These are phyloP conservation scores for Tephrocybe sp. DNA, from an alignment of 768 basidiomycete genomes.

Conservation along the genomic window DNA sequence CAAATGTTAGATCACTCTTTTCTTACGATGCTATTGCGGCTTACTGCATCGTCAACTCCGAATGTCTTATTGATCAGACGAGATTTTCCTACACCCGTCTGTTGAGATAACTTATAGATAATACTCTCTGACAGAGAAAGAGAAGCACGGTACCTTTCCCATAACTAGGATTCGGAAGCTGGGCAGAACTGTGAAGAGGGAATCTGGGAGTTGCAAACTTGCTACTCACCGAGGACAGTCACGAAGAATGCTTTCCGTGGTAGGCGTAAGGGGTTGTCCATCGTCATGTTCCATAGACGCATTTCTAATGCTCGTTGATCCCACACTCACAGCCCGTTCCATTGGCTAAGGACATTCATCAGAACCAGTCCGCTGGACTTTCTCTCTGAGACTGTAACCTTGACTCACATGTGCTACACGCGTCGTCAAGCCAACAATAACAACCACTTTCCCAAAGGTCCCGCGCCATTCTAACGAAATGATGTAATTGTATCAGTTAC, in stretches of 20 bases:
- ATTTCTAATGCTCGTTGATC: background rate
- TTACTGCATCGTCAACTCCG: slow-evolving; percentile 24
- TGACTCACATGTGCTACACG: slow-evolving; percentile 1
- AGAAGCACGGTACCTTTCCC: slow-evolving; percentile 21
- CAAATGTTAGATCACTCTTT: background rate
- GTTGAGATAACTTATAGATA: background rate
- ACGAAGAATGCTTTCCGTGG: slow-evolving; percentile 16
- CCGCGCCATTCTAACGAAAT: slow-evolving; percentile 11
- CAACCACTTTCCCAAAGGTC: background rate
- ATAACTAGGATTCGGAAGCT: slow-evolving; percentile 27
- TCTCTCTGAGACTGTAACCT: background rate
- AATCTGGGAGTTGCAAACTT: background rate
- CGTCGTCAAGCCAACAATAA: slow-evolving; percentile 7
- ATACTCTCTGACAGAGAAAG: background rate
- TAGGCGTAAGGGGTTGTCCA: slow-evolving; percentile 2
- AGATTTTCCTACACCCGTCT: slow-evolving; percentile 32
- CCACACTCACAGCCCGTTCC: background rate
- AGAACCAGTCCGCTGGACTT: no score
- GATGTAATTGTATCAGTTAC: background rate
- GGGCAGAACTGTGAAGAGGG: background rate
- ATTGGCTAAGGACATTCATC: background rate
- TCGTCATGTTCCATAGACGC: background rate
- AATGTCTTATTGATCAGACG: slow-evolving; percentile 28
- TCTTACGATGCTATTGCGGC: background rate
- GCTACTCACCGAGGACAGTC: slow-evolving; percentile 14